Conservation (phyloP, 1,284 basidiomycete genomes). For the Neonothopanus nambi region DNA sequence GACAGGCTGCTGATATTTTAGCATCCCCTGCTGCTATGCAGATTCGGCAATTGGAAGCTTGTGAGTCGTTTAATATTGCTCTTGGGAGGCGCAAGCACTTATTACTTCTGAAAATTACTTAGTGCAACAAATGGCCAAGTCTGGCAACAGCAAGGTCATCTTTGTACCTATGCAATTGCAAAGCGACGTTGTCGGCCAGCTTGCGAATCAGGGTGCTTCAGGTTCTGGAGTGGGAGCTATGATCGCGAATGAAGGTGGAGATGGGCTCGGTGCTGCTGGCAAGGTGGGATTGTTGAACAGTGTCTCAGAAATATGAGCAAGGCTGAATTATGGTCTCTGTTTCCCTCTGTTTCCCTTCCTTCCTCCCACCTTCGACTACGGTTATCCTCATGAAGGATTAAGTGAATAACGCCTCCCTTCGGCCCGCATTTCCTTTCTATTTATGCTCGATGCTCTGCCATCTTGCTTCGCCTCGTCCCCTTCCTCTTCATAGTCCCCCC, state of each 20-base stretch:
- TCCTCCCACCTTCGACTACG: no score
- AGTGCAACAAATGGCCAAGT: constrained; percentile 73
- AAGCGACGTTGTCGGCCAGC: constrained; percentile 62
- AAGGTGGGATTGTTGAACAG: constrained; percentile 57
- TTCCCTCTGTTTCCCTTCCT: no score
- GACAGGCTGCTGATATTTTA: constrained; percentile 90
- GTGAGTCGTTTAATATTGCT: constrained; percentile 55
- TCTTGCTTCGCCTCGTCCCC: no score
- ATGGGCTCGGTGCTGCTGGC: constrained; percentile 42
- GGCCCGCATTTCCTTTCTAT: no score
- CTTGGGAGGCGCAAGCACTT: background rate
- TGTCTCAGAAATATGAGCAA: constrained; percentile 41
- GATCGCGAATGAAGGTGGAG: constrained; percentile 43
- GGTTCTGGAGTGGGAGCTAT: constrained; percentile 35
- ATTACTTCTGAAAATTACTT: constrained; percentile 2
- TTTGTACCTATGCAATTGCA: constrained; percentile 94
- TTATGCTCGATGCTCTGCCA: background rate
- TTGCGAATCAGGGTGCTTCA: constrained; percentile 32
- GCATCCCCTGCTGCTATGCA: constrained; percentile 96
- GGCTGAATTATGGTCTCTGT: background rate
- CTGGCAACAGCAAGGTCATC: constrained; percentile 82
- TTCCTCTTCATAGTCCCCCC: no score
- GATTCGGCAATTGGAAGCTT: constrained; percentile 91
- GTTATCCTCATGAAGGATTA: no score
- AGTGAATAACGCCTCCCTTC: no score